These are phyloP conservation scores for Pythium chondricola DNA, from an alignment of 352 stramenopile genomes.

Conservation along the genomic window DNA sequence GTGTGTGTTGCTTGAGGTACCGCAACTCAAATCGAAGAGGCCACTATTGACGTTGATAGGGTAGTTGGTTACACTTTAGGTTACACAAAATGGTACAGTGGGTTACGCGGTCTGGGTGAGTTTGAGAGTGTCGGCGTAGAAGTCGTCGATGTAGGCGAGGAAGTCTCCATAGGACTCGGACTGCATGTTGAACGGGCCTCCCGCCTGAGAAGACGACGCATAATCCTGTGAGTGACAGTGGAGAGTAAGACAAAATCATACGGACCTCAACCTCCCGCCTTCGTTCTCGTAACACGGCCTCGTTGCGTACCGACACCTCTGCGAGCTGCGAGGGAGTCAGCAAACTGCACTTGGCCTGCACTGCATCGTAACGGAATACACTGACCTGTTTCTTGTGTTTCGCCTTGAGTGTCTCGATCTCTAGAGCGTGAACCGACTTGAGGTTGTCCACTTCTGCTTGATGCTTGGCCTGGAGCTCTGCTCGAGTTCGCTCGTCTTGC, in stretches of 20 bases:
- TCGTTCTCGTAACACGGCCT: constrained; percentile 28
- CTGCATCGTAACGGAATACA: no score
- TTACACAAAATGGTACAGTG: neutral
- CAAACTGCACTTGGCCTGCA: no score
- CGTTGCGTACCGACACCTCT: constrained; percentile 37
- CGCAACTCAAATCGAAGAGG: neutral
- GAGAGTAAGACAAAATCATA: neutral
- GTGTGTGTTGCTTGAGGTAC: neutral
- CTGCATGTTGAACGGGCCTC: constrained; percentile 26
- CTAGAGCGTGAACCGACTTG: constrained; percentile 35
- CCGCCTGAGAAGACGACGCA: neutral
- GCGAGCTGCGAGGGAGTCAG: constrained; percentile 9
- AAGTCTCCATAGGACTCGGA: constrained; percentile 41
- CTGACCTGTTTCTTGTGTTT: constrained; percentile 46
- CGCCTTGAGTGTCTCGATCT: constrained; percentile 38
- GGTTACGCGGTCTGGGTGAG: constrained; percentile 12
- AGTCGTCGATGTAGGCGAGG: constrained; percentile 60
- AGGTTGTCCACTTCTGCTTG: constrained; percentile 39
- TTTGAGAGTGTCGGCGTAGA: constrained; percentile 41
- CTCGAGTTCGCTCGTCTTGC: constrained; percentile 19
- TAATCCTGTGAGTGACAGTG: neutral
- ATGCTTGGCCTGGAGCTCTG: constrained; percentile 32
- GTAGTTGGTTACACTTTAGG: neutral
- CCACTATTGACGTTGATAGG: neutral
- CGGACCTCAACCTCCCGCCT: constrained; percentile 24